Base-by-base conservation (phyloP, 805 yeast species). In the Kazachstania kunashirensis region DNA sequence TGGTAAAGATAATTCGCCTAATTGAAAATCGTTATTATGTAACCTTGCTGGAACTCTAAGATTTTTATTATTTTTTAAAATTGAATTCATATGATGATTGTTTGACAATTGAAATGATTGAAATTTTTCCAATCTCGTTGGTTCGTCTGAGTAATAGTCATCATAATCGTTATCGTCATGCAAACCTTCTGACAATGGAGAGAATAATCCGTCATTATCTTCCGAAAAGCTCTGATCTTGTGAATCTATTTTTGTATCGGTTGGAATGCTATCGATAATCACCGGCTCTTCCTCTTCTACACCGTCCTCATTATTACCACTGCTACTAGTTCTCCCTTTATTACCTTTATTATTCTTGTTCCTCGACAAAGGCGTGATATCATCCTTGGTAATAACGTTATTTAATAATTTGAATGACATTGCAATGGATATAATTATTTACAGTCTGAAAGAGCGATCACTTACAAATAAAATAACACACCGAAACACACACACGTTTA, bases 351-450 rank as follows among this genome's bases (percentile, higher is more conserved):
- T 35, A 9, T 16, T 19, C 26, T 38, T 41, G n/a, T 23, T 30
- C 29, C 38, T 46, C 7, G 49, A 40, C 21, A 48, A 29, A 9
- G 54, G 55, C 8, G 49, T 45, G 25, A 52, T 52, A 37, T 52
- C 57, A 31, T 52, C 53, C 30, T 47, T 49, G 7, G 53, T 48
- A 27, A 49, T 49, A n/a, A 50, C 40, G 19, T 44, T 46, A 33
- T 50, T 50, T 24, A 46, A 28, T n/a, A 49, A 38, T 30, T 44
- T 50, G 37, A 48, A 50, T 7, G 45, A 34, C n/a, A n/a, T 29
- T 6, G 31, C n/a, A 29, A n/a, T 16, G 4, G 31, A 11, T n/a
- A n/a, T n/a, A n/a, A n/a, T n/a, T n/a, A n/a, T n/a, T n/a, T n/a
- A n/a, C n/a, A n/a, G n/a, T n/a, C n/a, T n/a, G n/a, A n/a, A n/a